Percentiles rank a stretch among this genome's conserved stretches.
phyloP scores from a whole-genome alignment of 495 filamentous ascomycete species.

The Podospora pseudopauciseta region DNA sequence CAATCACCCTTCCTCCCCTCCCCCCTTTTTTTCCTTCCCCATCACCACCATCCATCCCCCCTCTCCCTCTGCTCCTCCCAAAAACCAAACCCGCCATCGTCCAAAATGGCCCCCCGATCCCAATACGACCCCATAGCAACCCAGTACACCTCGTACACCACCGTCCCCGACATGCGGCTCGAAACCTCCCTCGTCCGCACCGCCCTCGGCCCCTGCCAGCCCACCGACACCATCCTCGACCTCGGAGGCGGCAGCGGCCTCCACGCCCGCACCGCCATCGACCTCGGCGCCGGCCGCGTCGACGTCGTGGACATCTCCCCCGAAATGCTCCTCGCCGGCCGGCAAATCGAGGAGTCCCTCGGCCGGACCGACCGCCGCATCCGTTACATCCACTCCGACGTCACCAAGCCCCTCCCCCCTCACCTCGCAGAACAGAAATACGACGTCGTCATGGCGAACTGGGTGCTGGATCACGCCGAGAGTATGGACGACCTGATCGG shows the following conservation, averaged over 20 bases:
- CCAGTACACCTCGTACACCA: background rate
- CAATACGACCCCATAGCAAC: background rate
- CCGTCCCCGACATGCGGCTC: background rate
- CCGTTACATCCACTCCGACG: background rate
- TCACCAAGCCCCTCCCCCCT: no score
- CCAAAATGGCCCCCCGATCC: background rate
- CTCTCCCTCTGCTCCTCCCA: background rate
- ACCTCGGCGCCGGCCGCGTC: constrained; percentile 26
- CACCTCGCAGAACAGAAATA: constrained; percentile 14
- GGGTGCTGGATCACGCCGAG: constrained; percentile 30
- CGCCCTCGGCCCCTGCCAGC: constrained; percentile 25
- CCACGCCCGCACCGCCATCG: constrained; percentile 27
- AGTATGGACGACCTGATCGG: constrained; percentile 23
- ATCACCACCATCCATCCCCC: no score
- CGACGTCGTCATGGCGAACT: constrained; percentile 35
- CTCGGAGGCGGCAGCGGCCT: constrained; percentile 38
- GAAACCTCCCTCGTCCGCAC: constrained; percentile 15
- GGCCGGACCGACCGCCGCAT: background rate
- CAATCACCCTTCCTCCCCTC: background rate
- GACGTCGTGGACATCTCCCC: constrained; percentile 34
- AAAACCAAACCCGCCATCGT: background rate
- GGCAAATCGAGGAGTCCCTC: background rate
- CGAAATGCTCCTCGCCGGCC: constrained; percentile 27
- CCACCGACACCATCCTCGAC: constrained; percentile 32
- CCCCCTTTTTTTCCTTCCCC: no score